A percentile compares a stretch with the other conserved stretches of the same genome.
These are phyloP conservation scores for Pyrrhoderma noxium DNA, from an alignment of 1,284 basidiomycete species.

Conservation along the genomic window DNA sequence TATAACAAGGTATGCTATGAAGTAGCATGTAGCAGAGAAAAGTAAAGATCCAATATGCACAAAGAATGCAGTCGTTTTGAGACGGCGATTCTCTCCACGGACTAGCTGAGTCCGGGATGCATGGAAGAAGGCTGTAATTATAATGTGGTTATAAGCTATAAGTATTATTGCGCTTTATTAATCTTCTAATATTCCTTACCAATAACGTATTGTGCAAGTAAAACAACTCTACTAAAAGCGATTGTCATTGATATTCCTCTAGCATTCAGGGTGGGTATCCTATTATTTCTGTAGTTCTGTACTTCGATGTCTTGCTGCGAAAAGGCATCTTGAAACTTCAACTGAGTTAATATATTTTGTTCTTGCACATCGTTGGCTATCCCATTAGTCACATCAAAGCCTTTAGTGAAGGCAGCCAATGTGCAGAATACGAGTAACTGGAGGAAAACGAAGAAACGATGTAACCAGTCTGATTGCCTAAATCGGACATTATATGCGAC, in stretches of 20 bases:
- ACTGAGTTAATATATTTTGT: conserved; percentile 1
- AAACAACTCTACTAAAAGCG: conserved; percentile 18
- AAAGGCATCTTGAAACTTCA: conserved; percentile 2
- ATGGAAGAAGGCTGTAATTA: conserved; percentile 9
- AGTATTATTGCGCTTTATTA: neutral
- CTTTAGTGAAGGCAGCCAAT: conserved; percentile 19
- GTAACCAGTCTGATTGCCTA: conserved; percentile 18
- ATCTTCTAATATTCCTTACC: conserved; percentile 10
- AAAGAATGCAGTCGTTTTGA: conserved; percentile 2
- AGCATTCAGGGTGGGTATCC: conserved; percentile 18
- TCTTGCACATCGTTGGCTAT: conserved; percentile 5
- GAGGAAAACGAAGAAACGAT: conserved; percentile 19
- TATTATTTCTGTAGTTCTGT: neutral
- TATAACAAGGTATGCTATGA: conserved; percentile 15
- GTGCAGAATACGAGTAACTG: conserved; percentile 20
- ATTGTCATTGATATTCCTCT: conserved; percentile 19
- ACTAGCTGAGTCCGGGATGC: conserved; percentile 7
- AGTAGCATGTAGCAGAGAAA: conserved; percentile 17
- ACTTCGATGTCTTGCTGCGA: conserved; percentile 8
- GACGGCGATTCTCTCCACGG: neutral
- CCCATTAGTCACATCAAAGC: conserved; percentile 18
- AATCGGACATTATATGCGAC: conserved; percentile 19
- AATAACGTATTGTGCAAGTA: conserved; percentile 18
- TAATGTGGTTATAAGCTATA: neutral
- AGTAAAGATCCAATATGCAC: conserved; percentile 18